These are phyloP conservation scores for Rutstroemia sp. DNA, from an alignment of 2,329 filamentous ascomycete genomes.

Conservation along the genomic window DNA sequence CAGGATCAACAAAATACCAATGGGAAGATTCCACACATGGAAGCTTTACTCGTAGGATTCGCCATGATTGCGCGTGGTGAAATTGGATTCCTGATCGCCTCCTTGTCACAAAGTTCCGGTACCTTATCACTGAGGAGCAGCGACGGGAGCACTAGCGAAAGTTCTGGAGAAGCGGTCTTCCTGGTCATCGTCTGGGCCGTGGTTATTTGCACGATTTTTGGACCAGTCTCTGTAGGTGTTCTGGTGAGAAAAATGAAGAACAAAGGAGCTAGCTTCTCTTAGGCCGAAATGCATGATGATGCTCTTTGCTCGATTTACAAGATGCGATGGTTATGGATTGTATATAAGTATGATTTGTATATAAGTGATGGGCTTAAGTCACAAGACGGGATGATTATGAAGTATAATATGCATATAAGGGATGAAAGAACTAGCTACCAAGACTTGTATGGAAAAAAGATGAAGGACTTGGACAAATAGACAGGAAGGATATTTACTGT, in stretches of 20 bases:
- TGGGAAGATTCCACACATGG: conserved; percentile 14
- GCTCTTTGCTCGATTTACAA: no score
- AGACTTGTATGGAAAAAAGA: no score
- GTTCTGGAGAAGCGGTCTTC: conserved; percentile 34
- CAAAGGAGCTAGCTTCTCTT: not conserved
- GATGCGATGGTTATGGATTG: no score
- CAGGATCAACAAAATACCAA: conserved; percentile 1
- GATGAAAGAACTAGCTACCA: no score
- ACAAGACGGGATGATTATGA: no score
- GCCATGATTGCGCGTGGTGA: conserved; percentile 75
- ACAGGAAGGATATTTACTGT: no score
- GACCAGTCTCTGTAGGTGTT: conserved; percentile 42
- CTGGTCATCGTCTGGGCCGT: conserved; percentile 50
- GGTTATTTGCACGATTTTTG: conserved; percentile 45
- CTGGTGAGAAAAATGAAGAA: conserved; percentile 30
- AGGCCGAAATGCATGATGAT: no score
- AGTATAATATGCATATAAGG: no score
- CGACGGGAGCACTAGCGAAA: not conserved
- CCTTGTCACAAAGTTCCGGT: conserved; percentile 50
- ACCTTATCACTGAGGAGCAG: conserved; percentile 15
- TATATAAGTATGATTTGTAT: no score
- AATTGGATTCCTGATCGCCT: conserved; percentile 70
- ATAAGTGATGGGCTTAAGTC: no score
- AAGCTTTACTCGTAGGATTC: conserved; percentile 15
- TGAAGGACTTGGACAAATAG: no score